A percentile compares a stretch with the other conserved stretches of the same genome.
Evolutionary conservation across 441 rosid genomes (phyloP).

Genomic region (Aquilaria agallochum): DNA sequence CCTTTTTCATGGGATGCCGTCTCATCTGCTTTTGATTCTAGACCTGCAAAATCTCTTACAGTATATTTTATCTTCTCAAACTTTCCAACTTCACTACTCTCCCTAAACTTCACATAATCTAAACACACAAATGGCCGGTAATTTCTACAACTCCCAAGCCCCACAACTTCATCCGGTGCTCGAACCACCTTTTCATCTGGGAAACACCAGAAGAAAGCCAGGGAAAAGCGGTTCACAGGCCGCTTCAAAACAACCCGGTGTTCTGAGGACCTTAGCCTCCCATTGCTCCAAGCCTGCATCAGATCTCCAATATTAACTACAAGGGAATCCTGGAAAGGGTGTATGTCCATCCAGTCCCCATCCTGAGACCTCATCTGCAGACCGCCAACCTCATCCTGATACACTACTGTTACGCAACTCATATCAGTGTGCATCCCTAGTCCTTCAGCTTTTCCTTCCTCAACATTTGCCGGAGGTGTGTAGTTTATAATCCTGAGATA

Average conservation of each 20-base stretch:
- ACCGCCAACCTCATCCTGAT: slow-evolving; percentile 68
- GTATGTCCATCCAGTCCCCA: slow-evolving; percentile 59
- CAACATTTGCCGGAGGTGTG: slow-evolving; percentile 43
- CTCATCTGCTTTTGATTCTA: slow-evolving; percentile 16
- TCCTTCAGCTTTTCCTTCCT: slow-evolving; percentile 55
- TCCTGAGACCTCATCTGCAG: slow-evolving; percentile 70
- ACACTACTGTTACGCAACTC: slow-evolving; percentile 76
- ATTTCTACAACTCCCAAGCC: slow-evolving; percentile 34
- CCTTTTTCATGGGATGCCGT: no score
- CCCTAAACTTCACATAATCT: slow-evolving; percentile 60
- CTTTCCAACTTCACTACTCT: slow-evolving; percentile 58
- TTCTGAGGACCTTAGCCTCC: slow-evolving; percentile 60
- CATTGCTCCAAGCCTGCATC: slow-evolving; percentile 84
- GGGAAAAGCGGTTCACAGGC: slow-evolving; percentile 38
- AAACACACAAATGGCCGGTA: slow-evolving; percentile 50
- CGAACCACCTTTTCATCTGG: slow-evolving; percentile 56
- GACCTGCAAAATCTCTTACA: slow-evolving; percentile 60
- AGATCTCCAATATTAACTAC: slow-evolving; percentile 73
- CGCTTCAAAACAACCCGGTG: slow-evolving; percentile 58
- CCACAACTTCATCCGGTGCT: slow-evolving; percentile 60
- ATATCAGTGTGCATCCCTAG: slow-evolving; percentile 80
- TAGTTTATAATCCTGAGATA: slow-evolving; percentile 64
- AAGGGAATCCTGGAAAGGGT: slow-evolving; percentile 42
- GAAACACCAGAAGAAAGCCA: slow-evolving; percentile 67
- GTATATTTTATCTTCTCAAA: slow-evolving; percentile 66